These are phyloP conservation scores for Calonectria pteridis DNA, from an alignment of 2,329 filamentous ascomycete species.

Conservation along the genomic window DNA sequence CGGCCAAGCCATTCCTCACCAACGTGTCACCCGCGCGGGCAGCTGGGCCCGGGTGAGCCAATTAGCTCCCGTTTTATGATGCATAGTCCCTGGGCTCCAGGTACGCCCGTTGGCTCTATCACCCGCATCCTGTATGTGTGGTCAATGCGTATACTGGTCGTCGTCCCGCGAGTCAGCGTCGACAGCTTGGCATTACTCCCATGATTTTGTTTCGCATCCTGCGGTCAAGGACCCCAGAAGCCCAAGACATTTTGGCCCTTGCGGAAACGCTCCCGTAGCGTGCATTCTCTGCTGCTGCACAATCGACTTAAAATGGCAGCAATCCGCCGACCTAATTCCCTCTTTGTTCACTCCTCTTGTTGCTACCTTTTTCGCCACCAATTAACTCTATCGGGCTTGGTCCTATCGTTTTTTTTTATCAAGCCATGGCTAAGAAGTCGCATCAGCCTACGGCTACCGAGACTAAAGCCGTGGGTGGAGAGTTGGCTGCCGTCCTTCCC, in stretches of 20 bases:
- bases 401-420: neutral
- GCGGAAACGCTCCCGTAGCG: neutral
- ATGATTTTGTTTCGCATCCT: neutral
- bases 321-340: neutral
- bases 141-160: neutral
- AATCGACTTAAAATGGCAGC: neutral
- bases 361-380: neutral
- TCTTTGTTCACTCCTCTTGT: neutral
- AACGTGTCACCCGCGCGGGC: neutral
- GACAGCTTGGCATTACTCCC: neutral
- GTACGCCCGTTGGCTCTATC: neutral
- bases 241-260: neutral
- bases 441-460: neutral
- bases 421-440: neutral
- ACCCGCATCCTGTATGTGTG: neutral
- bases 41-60: neutral
- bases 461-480: constrained; percentile 4
- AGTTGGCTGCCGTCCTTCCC: constrained; percentile 1
- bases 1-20: neutral
- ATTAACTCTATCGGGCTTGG: neutral
- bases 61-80: neutral
- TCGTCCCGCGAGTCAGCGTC: neutral
- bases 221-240: neutral
- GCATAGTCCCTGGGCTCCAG: neutral
- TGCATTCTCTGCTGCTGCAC: no score